A percentile compares a stretch with the other conserved stretches of the same genome.
These are phyloP conservation scores for Ganoderma sinense DNA, from an alignment of 1,284 basidiomycete genomes.

Conservation along the genomic window DNA sequence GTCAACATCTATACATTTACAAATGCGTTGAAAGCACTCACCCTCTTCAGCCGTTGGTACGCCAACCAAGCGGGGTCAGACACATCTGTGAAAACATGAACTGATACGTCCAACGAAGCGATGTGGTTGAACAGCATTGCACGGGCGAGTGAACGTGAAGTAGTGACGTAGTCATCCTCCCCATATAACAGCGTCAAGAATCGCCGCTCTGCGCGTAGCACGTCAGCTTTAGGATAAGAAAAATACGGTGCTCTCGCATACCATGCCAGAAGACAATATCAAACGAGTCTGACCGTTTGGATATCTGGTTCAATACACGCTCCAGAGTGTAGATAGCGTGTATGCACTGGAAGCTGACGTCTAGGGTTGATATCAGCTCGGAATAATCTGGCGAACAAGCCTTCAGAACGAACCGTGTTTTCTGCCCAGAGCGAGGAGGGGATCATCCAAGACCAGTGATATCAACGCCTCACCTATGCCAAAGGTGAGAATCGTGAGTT, in stretches of 20 bases:
- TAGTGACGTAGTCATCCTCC: constrained; percentile 41
- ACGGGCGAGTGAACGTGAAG: constrained; percentile 61
- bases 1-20: constrained; percentile 10
- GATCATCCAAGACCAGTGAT: constrained; percentile 63
- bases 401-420: constrained; percentile 44
- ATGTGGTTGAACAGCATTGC: constrained; percentile 60
- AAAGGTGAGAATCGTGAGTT: constrained; percentile 9
- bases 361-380: constrained; percentile 39
- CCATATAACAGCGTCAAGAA: constrained; percentile 52
- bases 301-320: constrained; percentile 54
- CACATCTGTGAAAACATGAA: constrained; percentile 54
- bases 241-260: constrained; percentile 33
- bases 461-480: constrained; percentile 67
- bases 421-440: constrained; percentile 60
- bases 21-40: constrained; percentile 27
- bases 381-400: background rate
- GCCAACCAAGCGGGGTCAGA: constrained; percentile 56
- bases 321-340: constrained; percentile 68
- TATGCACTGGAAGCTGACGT: constrained; percentile 64
- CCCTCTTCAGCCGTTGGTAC: constrained; percentile 53
- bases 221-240: background rate
- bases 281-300: constrained; percentile 59
- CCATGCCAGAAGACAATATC: constrained; percentile 72
- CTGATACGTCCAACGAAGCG: constrained; percentile 45
- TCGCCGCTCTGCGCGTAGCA: constrained; percentile 43